Evolutionary conservation across 768 basidiomycete genomes (phyloP).

Genomic region (Lentinus tigrinus): DNA sequence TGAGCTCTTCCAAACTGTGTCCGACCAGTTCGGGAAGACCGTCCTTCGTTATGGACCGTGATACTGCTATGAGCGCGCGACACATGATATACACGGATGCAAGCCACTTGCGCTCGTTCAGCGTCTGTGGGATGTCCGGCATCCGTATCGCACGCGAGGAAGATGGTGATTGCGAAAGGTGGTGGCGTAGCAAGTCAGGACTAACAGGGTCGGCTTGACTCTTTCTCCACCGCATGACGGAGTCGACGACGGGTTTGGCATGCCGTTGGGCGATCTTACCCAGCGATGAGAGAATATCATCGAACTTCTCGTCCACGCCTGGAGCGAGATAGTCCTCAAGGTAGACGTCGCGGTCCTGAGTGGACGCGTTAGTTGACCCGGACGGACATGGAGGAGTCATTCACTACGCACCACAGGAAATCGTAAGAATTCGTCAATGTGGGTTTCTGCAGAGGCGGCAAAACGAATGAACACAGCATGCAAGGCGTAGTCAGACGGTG

Average conservation of each 20-base stretch:
- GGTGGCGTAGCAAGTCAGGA: conserved; percentile 50
- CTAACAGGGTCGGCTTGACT: conserved; percentile 62
- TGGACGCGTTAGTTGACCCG: neutral
- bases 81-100: conserved; percentile 90
- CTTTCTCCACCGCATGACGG: conserved; percentile 84
- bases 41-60: conserved; percentile 72
- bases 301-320: conserved; percentile 74
- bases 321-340: conserved; percentile 70
- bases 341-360: conserved; percentile 67
- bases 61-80: conserved; percentile 75
- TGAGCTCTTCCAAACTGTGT: conserved; percentile 80
- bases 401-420: conserved; percentile 58
- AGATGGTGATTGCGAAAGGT: conserved; percentile 40
- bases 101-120: conserved; percentile 73
- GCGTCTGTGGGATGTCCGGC: conserved; percentile 48
- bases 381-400: neutral
- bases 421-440: conserved; percentile 74
- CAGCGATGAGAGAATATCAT: conserved; percentile 80
- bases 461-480: conserved; percentile 89
- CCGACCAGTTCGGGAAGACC: conserved; percentile 77
- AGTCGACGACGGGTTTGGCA: conserved; percentile 80
- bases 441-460: conserved; percentile 73
- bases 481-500: conserved; percentile 85
- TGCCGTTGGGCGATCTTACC: conserved; percentile 85
- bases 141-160: conserved; percentile 34